Conservation (phyloP, 169 alveolate species). For the Perkinsus olseni region DNA sequence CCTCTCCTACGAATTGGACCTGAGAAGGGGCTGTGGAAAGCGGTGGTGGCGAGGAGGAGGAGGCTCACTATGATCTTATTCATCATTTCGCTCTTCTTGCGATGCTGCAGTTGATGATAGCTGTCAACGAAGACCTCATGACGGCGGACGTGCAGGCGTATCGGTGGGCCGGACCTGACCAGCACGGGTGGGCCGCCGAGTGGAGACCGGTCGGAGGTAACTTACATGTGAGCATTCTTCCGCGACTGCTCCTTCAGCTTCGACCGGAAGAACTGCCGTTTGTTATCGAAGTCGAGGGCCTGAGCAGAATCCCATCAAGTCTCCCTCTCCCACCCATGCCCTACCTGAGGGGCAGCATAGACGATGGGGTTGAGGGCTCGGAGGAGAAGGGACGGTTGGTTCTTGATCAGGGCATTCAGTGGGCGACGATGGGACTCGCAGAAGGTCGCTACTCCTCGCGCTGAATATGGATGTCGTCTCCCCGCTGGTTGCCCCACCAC, state of each 20-base stretch:
- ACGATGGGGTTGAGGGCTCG: slow-evolving; percentile 64
- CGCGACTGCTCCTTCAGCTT: slow-evolving; percentile 53
- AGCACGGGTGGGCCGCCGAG: background rate
- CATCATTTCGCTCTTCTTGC: slow-evolving; percentile 20
- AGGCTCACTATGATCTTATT: background rate
- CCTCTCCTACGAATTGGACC: slow-evolving; percentile 91
- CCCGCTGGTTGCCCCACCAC: background rate
- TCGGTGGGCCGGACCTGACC: slow-evolving; percentile 39
- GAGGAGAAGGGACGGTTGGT: slow-evolving; percentile 60
- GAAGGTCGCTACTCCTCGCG: slow-evolving; percentile 27
- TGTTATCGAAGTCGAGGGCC: slow-evolving; percentile 91
- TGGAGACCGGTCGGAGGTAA: slow-evolving; percentile 10
- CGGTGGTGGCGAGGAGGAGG: background rate
- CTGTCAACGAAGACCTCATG: slow-evolving; percentile 88
- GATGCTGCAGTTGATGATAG: slow-evolving; percentile 72
- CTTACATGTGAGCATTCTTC: slow-evolving; percentile 33
- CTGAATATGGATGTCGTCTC: too few relatives aligned
- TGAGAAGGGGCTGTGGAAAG: slow-evolving; percentile 29
- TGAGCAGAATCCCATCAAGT: slow-evolving; percentile 58
- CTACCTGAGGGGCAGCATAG: slow-evolving; percentile 8
- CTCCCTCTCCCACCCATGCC: slow-evolving; percentile 4
- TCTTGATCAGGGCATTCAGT: slow-evolving; percentile 57
- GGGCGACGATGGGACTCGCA: slow-evolving; percentile 45
- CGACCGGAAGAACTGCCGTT: slow-evolving; percentile 83
- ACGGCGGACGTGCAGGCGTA: slow-evolving; percentile 82